Percentiles rank a stretch among this genome's conserved stretches.
Conservation (phyloP, 352 stramenopile genomes). For the Chrysophaeum taylorii region DNA sequence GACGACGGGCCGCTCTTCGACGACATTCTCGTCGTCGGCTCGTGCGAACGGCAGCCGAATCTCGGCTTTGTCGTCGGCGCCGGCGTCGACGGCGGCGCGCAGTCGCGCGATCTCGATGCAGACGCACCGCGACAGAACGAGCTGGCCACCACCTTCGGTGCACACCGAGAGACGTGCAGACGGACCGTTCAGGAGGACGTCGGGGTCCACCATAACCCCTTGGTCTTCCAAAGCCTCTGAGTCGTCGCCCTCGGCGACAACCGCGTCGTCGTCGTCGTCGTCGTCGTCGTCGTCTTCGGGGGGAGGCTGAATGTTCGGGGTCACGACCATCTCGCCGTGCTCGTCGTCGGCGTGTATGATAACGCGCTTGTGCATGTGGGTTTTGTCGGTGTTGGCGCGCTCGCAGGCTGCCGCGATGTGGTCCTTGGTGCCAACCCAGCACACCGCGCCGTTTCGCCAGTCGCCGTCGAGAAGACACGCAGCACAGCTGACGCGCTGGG, state of each 20-base stretch:
- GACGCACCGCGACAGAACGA: too few species aligned
- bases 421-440: background rate
- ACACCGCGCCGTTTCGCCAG: conserved; percentile 8
- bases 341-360: background rate
- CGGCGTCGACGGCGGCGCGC: background rate
- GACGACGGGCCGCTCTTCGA: too few species aligned
- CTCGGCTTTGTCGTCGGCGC: background rate
- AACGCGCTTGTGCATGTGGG: background rate
- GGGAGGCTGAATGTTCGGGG: too few species aligned
- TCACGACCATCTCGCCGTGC: background rate
- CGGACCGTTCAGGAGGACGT: too few species aligned
- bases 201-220: too few species aligned
- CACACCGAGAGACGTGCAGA: too few species aligned
- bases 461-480: conserved; percentile 9
- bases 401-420: background rate
- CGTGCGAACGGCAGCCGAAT: background rate
- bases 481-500: background rate
- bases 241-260: too few species aligned
- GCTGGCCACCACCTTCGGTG: too few species aligned
- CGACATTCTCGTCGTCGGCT: background rate
- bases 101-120: background rate
- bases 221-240: too few species aligned
- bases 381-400: background rate
- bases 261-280: too few species aligned
- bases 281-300: background rate